Evolutionary conservation across 192 early-diverging fungal species (phyloP).

Genomic region (Linnemannia exigua): DNA sequence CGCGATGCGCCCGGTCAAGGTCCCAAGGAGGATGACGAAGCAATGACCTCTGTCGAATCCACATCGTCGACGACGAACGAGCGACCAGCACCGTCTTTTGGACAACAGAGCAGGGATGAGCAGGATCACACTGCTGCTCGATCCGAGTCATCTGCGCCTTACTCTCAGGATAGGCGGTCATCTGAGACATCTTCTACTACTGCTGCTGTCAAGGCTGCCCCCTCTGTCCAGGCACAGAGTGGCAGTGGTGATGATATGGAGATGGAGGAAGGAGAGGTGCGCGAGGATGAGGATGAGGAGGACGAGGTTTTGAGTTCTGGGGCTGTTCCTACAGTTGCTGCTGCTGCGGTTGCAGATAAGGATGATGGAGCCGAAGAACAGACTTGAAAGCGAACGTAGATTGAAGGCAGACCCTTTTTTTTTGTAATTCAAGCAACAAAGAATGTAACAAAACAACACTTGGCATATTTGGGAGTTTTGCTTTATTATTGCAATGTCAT

Average conservation of each 20-base stretch:
- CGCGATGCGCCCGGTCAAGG: neutral
- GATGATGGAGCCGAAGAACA: neutral
- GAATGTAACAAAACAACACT: too few species aligned
- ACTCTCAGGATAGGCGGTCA: too few species aligned
- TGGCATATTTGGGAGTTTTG: too few species aligned
- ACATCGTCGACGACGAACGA: neutral
- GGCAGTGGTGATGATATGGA: constrained; percentile 41
- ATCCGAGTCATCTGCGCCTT: neutral
- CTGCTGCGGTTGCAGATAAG: neutral
- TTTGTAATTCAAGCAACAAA: too few species aligned
- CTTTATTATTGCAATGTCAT: too few species aligned
- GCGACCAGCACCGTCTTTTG: neutral
- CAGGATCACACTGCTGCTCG: neutral
- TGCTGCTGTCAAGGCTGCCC: neutral
- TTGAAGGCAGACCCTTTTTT: too few species aligned
- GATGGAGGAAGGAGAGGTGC: constrained; percentile 55
- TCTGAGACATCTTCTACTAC: neutral
- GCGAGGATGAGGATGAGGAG: constrained; percentile 45
- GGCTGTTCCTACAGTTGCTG: constrained; percentile 8
- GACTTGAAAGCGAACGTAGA: too few species aligned
- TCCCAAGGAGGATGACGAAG: neutral
- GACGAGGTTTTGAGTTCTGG: constrained; percentile 52
- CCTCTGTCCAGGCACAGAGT: neutral
- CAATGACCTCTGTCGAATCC: neutral
- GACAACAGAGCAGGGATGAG: neutral